Percentiles rank a stretch among this genome's conserved stretches.
Evolutionary conservation across 768 basidiomycete genomes (phyloP).

Genomic region (Xerocomellus chrysenteron): DNA sequence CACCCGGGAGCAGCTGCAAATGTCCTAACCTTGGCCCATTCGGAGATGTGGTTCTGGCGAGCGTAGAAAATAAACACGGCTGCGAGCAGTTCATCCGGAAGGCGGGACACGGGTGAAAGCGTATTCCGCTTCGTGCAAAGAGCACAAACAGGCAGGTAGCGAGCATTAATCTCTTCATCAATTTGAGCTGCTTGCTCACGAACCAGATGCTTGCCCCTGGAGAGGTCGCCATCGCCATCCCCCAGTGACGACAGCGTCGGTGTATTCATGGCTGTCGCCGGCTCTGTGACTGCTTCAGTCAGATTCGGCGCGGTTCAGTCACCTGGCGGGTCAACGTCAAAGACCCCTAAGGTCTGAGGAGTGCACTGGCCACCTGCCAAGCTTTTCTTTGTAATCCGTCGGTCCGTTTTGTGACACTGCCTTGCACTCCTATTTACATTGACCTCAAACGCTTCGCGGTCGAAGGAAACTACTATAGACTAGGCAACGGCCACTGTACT

Average conservation of each 20-base stretch:
- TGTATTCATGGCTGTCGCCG: not conserved
- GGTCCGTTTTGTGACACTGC: too few species aligned
- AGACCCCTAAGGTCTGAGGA: too few species aligned
- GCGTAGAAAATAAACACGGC: not conserved
- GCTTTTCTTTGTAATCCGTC: too few species aligned
- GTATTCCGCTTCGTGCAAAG: not conserved
- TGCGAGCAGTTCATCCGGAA: slow-evolving; percentile 3
- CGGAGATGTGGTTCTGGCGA: not conserved
- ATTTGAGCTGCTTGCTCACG: not conserved
- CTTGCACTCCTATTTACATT: too few species aligned
- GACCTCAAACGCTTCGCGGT: too few species aligned
- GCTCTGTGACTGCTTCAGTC: not conserved
- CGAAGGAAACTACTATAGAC: not conserved
- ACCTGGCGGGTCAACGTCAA: too few species aligned
- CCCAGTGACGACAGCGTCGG: not conserved
- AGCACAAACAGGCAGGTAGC: slow-evolving; percentile 1
- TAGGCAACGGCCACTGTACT: not conserved
- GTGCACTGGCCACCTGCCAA: too few species aligned
- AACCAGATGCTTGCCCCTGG: not conserved
- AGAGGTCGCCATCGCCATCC: not conserved
- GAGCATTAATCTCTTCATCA: not conserved
- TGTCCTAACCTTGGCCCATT: not conserved
- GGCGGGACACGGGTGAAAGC: not conserved
- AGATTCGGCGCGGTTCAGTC: not conserved
- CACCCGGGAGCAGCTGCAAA: not conserved